Evolutionary conservation across 164 flowering plant genomes (phyloP), one percentile per base, ranked within the genome.

Genomic region (Nymphaea colorata): DNA sequence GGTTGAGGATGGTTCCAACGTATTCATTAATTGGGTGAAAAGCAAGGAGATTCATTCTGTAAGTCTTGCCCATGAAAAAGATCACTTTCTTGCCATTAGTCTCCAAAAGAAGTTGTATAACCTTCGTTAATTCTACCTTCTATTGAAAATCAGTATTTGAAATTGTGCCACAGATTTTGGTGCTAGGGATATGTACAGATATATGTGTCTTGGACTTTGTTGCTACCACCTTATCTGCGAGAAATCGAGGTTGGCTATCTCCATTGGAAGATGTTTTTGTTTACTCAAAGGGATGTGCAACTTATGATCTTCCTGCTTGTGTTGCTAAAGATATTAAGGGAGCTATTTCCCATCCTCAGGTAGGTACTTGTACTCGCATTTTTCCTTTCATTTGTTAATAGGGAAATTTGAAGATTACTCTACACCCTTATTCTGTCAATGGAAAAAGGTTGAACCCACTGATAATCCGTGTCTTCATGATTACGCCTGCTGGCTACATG

Each of bases 101-200:
- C 55, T 47, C 12, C 2, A 47, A 47, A 3, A 2, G 55, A 47
- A 47, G 55, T 12, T 47, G 12, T 12, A 47, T 6, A 12, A 47
- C 12, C 55, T 2, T 47, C 12, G 55, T 47, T 47, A 47, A 47
- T 47, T 47, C 12, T 25, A 25, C 36, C 36, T 25, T 25, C 36
- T 25, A 25, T 25, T 25, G 36, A 25, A 25, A 25, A 25, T 25
- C 36, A 25, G 12, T 47, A 7, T 47, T 12, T 47, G 7, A 47
- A 47, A 47, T 12, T 47, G 55, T 47, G 12, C 55, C 0, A 47
- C 55, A 91, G 98, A 71, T 94, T 66, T 68, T 94, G 85, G 98
- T 90, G 60, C 79, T 87, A 25, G 97, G 97, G 51, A 87, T 94
- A 75, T 94, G 98, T 84, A 94, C 97, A 12, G 97, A 94, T 70